Evolutionary conservation across 805 yeast genomes (phyloP), one percentile per base, ranked within the genome.

Genomic region (Sungouiozyma ichnusensis): DNA sequence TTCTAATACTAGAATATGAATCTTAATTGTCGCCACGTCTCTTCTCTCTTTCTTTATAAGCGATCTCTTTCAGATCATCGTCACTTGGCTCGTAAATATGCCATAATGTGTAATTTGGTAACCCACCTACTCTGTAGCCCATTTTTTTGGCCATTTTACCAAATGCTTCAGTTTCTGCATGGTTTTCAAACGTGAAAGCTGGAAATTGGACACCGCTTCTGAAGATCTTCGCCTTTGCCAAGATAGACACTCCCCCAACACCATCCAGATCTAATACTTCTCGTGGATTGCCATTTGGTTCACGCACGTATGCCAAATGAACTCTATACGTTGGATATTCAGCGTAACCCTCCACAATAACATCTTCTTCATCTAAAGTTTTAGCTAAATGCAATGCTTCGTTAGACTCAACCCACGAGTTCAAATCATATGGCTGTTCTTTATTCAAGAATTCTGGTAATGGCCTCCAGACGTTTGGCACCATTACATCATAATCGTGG

Each of bases 391-490:
- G 77, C 14, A 81, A 45, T 1, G 85, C 96, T 8, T 81, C 77
- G 4, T 77, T 81, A 3, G 88, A 77, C 65, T 92, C 98, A 44
- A 85, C 75, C 98, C 98, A 92, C 13, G 97, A 85, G 64, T 92
- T 92, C 57, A 92, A 74, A 64, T 92, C 98, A 61, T 92, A 92
- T 1, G 97, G 87, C 63, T 92, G 98, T 58, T 85, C 94, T 17
- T 53, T 53, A 49, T 77, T 76, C 48, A 92, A 73, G 64, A 88
- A 92, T 37, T 79, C 81, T 2, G 98, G 98, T 47, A 92, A 70
- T 2, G 97, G 98, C 53, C 98, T 73, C 98, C 98, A 92, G 29
- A 92, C 96, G 56, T 92, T 86, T 20, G 86, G 94, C 33, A 81
- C 73, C 60, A 84, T 69, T 14, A 84, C 82, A 55, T 84, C 94